Evolutionary conservation across 2,329 filamentous ascomycete genomes (phyloP), one percentile per base, ranked within the genome.

Genomic region (Neofusicoccum kwambonambiense): DNA sequence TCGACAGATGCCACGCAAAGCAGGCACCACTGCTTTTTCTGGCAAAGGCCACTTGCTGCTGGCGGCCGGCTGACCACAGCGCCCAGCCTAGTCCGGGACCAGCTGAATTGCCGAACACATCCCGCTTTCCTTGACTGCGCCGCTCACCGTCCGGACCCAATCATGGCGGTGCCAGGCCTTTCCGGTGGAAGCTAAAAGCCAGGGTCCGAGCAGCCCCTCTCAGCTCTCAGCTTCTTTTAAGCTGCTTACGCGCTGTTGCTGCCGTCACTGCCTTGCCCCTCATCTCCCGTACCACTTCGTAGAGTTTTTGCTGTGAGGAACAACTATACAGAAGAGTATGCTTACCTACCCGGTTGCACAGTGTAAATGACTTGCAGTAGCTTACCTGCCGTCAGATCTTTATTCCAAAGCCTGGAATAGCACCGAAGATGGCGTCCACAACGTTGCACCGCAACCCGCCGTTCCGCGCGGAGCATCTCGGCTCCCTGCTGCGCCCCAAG

Each of bases 401-500:
- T 39, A 39, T 37, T 54, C 39, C 34, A 39, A 12, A 39, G 4
- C 31, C 4, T 27, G 9, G 2, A 39, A n/a, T 3, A 39, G 9
- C 2, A 7, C 12, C 15, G 17, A 49, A 12, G n/a, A 65, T 65
- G 27, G 27, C 27, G 64, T 61, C 64, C 6, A 19, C 56, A 1
- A 39, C 31, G n/a, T 34, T 62, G 45, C 66, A 67, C 49, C 79
- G 77, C 66, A 79, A 78, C 66, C 84, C 86, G 19, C 88, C 86
- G 54, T 91, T 89, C 76, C 85, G 89, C 73, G 87, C 88, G 65
- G 89, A 91, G 76, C 89, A 91, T 69, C 83, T 91, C 67, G 89
- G 89, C 54, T 90, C 88, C 13, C 82, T 91, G 17, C 83, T 90
- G 67, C 87, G 89, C 31, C 88, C 89, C 1, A 76, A 85, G 62